Conservation (phyloP, 2,329 filamentous ascomycete species). For the Sphaerulina populicola region DNA sequence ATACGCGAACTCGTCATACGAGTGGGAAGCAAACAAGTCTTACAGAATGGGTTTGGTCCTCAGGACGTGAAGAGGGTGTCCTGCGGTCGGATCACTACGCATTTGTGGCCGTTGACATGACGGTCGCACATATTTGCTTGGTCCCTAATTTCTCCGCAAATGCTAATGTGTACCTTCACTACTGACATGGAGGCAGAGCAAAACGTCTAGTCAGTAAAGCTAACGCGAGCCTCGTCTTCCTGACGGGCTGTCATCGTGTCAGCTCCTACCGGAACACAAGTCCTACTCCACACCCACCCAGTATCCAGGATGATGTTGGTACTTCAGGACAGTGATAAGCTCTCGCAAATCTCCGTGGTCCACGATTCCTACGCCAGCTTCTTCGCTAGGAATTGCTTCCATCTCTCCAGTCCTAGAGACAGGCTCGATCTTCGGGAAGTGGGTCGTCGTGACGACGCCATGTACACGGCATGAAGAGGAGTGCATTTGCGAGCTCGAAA, state of each 20-base stretch:
- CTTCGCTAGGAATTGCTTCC: not conserved
- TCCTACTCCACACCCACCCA: not conserved
- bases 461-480: not conserved
- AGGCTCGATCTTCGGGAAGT: not conserved
- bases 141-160: conserved; percentile 6
- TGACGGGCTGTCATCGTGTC: not conserved
- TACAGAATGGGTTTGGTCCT: not conserved
- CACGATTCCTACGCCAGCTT: not conserved
- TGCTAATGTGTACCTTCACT: conserved; percentile 3
- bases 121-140: conserved; percentile 8
- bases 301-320: conserved; percentile 2
- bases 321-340: not conserved
- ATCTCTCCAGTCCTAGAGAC: not conserved
- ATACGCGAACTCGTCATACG: conserved; percentile 1
- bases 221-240: not conserved
- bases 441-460: conserved; percentile 1
- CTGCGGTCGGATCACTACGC: conserved; percentile 1
- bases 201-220: not conserved
- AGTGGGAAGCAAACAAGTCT: conserved; percentile 5
- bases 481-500: not conserved
- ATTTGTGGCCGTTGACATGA: conserved; percentile 7
- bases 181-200: not conserved
- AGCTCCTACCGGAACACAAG: not conserved
- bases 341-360: conserved; percentile 8
- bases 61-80: conserved; percentile 2